Base-by-base conservation (phyloP, 2,329 filamentous ascomycete genomes). In the Drechslerella coelobrocha region DNA sequence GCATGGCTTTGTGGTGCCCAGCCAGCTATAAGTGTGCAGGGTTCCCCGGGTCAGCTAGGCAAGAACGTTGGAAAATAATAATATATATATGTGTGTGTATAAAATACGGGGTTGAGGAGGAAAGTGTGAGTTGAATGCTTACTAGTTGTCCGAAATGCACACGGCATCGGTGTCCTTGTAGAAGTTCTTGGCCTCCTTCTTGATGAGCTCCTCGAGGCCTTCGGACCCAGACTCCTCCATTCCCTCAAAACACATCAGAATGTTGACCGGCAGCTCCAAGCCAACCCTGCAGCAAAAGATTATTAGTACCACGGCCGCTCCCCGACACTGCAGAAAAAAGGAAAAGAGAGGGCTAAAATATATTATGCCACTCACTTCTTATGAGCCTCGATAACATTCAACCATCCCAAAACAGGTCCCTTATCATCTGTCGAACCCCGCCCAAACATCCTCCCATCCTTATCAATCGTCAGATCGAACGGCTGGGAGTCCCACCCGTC, bases 141-240 rank as follows among this genome's bases (percentile, higher is more conserved):
- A 73, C 73, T 99, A 99, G 85, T 99, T 99, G 81, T 99, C 94
- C 51, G 91, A 96, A 78, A 99, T 99, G 82, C 94, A 99, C 71
- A 97, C 91, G 4, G 92, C 94, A 75, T 99, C 94, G 34, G 92
- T 88, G 76, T 97, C 93, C 77, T 91, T 91, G 83, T 99, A 99
- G 84, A 88, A 97, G 76, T 90, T 89, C 82, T 95, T 91, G 74
- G 89, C 92, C 82, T 99, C 94, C 50, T 86, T 88, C 75, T 89
- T 84, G 81, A 99, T 97, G 75, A 97, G 89, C 76, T 96, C 93
- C 77, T 99, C 94, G 61, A 99, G 84, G 37, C 94, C 94, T 79
- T 97, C 93, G 0, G 92, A 97, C 54, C 94, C 94, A 79, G 96
- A 96, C 82, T 99, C 94, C 82, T 99, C 94, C 94, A 99, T 99